Evolutionary conservation across 805 yeast species (phyloP).

Genomic region (Cyberlindnera euphorbiiphila): DNA sequence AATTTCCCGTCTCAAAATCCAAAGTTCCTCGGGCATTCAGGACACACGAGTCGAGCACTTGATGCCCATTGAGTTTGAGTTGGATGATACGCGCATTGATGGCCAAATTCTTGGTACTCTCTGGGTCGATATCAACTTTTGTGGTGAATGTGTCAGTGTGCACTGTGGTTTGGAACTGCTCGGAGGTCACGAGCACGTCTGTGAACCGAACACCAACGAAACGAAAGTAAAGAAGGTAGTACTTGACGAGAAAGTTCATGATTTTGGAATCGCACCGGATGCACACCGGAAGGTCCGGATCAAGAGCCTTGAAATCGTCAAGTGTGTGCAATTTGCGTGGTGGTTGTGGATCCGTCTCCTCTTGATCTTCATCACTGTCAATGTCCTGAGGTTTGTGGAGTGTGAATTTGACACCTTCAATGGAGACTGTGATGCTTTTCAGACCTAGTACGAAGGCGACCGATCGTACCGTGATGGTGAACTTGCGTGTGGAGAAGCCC

Average conservation of each 20-base stretch:
- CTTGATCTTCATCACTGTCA: not conserved
- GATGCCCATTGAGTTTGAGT: conserved; percentile 17
- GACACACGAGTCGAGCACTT: conserved; percentile 20
- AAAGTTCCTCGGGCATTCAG: conserved; percentile 19
- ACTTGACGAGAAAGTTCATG: conserved; percentile 9
- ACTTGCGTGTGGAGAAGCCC: conserved; percentile 8
- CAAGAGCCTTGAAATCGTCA: conserved; percentile 12
- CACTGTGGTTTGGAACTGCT: conserved; percentile 11
- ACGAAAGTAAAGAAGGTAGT: conserved; percentile 23
- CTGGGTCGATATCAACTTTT: conserved; percentile 16
- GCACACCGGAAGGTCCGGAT: conserved; percentile 16
- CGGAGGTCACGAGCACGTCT: conserved; percentile 14
- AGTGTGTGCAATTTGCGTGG: conserved; percentile 1
- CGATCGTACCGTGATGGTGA: conserved; percentile 14
- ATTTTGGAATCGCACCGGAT: conserved; percentile 13
- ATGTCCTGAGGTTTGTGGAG: conserved; percentile 4
- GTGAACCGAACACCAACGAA: conserved; percentile 23
- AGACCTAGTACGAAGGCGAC: conserved; percentile 15
- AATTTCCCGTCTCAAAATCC: conserved; percentile 18
- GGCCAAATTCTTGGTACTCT: conserved; percentile 7
- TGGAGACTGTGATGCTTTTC: conserved; percentile 15
- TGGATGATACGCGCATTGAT: conserved; percentile 19
- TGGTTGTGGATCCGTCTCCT: not conserved
- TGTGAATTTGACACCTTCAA: conserved; percentile 21
- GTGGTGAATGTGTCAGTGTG: conserved; percentile 14